Percentiles rank a stretch among this genome's conserved stretches.
Evolutionary conservation across 306 rosid species (phyloP).

Genomic region (Cicer chorassanicum): DNA sequence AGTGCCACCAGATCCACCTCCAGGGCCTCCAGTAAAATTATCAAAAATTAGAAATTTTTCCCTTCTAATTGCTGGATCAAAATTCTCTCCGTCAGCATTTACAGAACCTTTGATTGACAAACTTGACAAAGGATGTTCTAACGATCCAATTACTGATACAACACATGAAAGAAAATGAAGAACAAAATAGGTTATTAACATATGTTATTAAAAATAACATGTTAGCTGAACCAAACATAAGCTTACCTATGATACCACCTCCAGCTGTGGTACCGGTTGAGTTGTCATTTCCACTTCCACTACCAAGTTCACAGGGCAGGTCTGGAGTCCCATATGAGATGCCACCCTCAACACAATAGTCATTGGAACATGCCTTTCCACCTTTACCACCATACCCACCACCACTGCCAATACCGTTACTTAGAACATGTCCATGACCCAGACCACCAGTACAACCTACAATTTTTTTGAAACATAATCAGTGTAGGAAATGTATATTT

Average conservation of each 20-base stretch:
- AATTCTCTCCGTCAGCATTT: slow-evolving; percentile 78
- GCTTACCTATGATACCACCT: slow-evolving; percentile 91
- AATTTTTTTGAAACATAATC: slow-evolving; percentile 23
- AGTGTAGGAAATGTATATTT: slow-evolving; percentile 30
- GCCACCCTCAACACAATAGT: slow-evolving; percentile 73
- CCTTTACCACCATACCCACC: slow-evolving; percentile 99
- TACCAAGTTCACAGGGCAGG: slow-evolving; percentile 98
- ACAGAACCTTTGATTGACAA: slow-evolving; percentile 79
- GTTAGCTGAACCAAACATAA: slow-evolving; percentile 42
- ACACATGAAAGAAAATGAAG: slow-evolving; percentile 28
- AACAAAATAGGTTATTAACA: slow-evolving; percentile 14
- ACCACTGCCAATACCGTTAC: slow-evolving; percentile 84
- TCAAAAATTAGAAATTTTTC: slow-evolving; percentile 42
- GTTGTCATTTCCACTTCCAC: slow-evolving; percentile 88
- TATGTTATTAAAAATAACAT: slow-evolving; percentile 27
- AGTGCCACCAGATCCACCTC: slow-evolving; percentile 99
- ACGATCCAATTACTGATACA: slow-evolving; percentile 83
- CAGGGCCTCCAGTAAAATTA: slow-evolving; percentile 68
- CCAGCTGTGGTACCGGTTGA: slow-evolving; percentile 72
- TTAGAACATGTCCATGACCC: slow-evolving; percentile 69
- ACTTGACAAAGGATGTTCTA: slow-evolving; percentile 85
- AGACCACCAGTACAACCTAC: slow-evolving; percentile 92
- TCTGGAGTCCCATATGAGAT: slow-evolving; percentile 73
- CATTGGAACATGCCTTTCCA: slow-evolving; percentile 67
- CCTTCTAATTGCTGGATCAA: slow-evolving; percentile 49